Evolutionary conservation across 345 rosid genomes (phyloP).

Genomic region (Triadica sebifera): DNA sequence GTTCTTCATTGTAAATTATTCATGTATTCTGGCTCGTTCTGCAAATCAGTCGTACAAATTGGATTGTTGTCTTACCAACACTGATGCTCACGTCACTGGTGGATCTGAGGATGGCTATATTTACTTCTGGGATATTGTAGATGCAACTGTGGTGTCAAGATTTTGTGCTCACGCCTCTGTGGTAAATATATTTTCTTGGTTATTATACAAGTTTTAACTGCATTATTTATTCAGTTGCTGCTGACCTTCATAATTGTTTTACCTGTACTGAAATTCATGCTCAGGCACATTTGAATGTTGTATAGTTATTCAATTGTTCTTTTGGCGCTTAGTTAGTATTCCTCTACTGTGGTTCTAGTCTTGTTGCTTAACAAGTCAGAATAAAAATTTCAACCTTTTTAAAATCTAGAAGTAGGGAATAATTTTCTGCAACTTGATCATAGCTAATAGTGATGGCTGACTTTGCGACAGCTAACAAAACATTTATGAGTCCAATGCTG

Average conservation of each 20-base stretch:
- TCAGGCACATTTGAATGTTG: no score
- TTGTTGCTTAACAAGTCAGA: no score
- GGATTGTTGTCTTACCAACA: constrained; percentile 89
- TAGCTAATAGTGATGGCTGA: no score
- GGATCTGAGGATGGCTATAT: constrained; percentile 96
- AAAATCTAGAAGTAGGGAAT: no score
- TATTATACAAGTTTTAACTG: not conserved
- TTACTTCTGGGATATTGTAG: constrained; percentile 96
- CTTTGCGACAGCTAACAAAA: no score
- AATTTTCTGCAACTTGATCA: no score
- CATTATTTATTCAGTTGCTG: not conserved
- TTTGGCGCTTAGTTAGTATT: no score
- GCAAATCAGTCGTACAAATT: constrained; percentile 74
- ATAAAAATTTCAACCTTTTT: no score
- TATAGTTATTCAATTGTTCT: no score
- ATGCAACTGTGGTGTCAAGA: constrained; percentile 71
- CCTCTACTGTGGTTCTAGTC: no score
- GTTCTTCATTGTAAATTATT: not conserved
- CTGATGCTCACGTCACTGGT: constrained; percentile 79
- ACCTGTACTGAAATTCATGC: not conserved
- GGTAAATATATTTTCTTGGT: constrained; percentile 43
- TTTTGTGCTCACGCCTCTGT: constrained; percentile 83
- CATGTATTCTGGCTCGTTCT: constrained; percentile 11
- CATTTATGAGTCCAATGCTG: no score
- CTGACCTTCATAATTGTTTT: not conserved